phyloP scores from a whole-genome alignment of 176 grass and related monocot genomes.

The Oryza brachyantha region DNA sequence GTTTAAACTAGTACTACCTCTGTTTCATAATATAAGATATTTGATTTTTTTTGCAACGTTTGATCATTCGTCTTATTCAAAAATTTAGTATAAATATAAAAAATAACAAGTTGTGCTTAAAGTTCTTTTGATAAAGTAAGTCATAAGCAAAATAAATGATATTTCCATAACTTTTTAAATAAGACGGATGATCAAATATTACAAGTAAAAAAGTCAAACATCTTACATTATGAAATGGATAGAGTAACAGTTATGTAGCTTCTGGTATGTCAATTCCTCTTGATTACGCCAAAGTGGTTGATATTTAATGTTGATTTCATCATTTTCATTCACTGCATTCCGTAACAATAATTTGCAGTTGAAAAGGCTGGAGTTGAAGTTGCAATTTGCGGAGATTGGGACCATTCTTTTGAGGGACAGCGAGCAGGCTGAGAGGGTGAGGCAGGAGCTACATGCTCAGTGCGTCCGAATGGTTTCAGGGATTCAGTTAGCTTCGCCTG shows the following conservation, averaged over 20 bases:
- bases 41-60: too few relatives aligned
- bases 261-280: not conserved
- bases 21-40: too few relatives aligned
- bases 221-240: too few relatives aligned
- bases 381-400: slow-evolving; percentile 92
- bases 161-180: too few relatives aligned
- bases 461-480: slow-evolving; percentile 56
- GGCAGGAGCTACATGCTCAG: slow-evolving; percentile 60
- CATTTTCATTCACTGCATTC: not conserved
- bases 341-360: slow-evolving; percentile 49
- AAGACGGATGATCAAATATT: too few relatives aligned
- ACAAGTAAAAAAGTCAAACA: too few relatives aligned
- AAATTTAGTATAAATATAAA: too few relatives aligned
- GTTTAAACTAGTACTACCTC: too few relatives aligned
- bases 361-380: slow-evolving; percentile 93
- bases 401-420: slow-evolving; percentile 87
- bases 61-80: too few relatives aligned
- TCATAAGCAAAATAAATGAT: too few relatives aligned
- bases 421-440: slow-evolving; percentile 60
- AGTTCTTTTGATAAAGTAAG: too few relatives aligned
- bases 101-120: too few relatives aligned
- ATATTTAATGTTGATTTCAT: slow-evolving; percentile 20
- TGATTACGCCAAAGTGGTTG: not conserved
- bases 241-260: not conserved
- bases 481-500: slow-evolving; percentile 20